A percentile compares a stretch with the other conserved stretches of the same genome.
Conservation (phyloP, 2,329 filamentous ascomycete genomes). For the Fusarium oxysporum region DNA sequence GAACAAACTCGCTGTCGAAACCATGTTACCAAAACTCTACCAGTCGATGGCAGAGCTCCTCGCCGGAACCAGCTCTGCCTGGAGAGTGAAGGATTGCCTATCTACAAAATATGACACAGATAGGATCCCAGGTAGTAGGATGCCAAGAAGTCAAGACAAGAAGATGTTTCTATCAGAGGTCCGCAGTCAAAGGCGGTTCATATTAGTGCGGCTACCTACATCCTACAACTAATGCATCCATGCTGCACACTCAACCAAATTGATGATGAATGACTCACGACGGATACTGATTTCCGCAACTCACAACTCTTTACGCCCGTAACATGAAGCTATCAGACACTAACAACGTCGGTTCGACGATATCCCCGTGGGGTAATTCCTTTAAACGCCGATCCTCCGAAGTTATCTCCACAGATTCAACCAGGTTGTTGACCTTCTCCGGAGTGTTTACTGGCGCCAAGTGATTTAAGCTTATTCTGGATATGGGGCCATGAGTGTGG, state of each 20-base stretch:
- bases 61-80: too few relatives aligned
- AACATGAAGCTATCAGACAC: background rate
- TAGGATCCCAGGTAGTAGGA: background rate
- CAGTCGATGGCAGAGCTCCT: too few relatives aligned
- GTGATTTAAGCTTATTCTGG: slow-evolving; percentile 22
- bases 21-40: too few relatives aligned
- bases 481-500: background rate
- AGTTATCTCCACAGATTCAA: slow-evolving; percentile 23
- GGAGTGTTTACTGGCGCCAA: slow-evolving; percentile 18
- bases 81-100: too few relatives aligned
- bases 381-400: slow-evolving; percentile 37
- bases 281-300: slow-evolving; percentile 7
- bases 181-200: background rate
- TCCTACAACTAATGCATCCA: rapidly evolving
- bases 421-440: slow-evolving; percentile 2
- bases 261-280: background rate
- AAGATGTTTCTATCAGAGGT: background rate
- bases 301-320: background rate
- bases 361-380: slow-evolving; percentile 34
- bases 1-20: too few relatives aligned
- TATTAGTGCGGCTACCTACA: rapidly evolving
- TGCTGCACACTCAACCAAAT: too few relatives aligned
- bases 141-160: background rate
- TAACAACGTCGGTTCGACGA: background rate
- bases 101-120: too few relatives aligned